Evolutionary conservation across 2,329 filamentous ascomycete genomes (phyloP).

Genomic region (Didymella arachidicola): DNA sequence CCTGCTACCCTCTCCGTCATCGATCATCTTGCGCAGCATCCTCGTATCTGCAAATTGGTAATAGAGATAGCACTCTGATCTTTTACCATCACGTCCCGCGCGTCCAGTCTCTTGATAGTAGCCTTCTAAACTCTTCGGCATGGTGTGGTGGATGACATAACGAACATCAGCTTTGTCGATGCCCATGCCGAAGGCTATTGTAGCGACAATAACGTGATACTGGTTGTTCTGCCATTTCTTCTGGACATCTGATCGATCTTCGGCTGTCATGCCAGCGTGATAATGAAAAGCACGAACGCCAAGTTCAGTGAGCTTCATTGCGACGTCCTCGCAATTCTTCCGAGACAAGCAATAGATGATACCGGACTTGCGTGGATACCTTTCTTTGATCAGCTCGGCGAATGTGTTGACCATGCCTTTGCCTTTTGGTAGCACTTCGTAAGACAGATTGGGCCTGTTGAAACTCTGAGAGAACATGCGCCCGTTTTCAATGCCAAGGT

Average conservation of each 20-base stretch:
- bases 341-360: slow-evolving; percentile 94
- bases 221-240: slow-evolving; percentile 80
- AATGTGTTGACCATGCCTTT: slow-evolving; percentile 65
- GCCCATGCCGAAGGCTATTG: slow-evolving; percentile 99
- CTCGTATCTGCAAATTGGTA: slow-evolving; percentile 82
- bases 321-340: slow-evolving; percentile 81
- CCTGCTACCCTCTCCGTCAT: slow-evolving; percentile 75
- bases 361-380: slow-evolving; percentile 76
- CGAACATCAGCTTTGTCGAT: slow-evolving; percentile 98
- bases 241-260: slow-evolving; percentile 76
- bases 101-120: slow-evolving; percentile 99
- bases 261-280: slow-evolving; percentile 77
- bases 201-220: slow-evolving; percentile 91
- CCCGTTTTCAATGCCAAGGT: slow-evolving; percentile 82
- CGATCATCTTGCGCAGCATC: slow-evolving; percentile 80
- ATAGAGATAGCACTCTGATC: slow-evolving; percentile 88
- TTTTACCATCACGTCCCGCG: slow-evolving; percentile 87
- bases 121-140: slow-evolving; percentile 95
- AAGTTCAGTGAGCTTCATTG: slow-evolving; percentile 69
- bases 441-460: slow-evolving; percentile 93
- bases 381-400: slow-evolving; percentile 71
- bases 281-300: slow-evolving; percentile 82
- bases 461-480: slow-evolving; percentile 90
- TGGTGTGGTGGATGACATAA: slow-evolving; percentile 90
- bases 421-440: slow-evolving; percentile 79